phyloP scores from a whole-genome alignment of 768 basidiomycete species.

The Lactifluus echinatus region DNA sequence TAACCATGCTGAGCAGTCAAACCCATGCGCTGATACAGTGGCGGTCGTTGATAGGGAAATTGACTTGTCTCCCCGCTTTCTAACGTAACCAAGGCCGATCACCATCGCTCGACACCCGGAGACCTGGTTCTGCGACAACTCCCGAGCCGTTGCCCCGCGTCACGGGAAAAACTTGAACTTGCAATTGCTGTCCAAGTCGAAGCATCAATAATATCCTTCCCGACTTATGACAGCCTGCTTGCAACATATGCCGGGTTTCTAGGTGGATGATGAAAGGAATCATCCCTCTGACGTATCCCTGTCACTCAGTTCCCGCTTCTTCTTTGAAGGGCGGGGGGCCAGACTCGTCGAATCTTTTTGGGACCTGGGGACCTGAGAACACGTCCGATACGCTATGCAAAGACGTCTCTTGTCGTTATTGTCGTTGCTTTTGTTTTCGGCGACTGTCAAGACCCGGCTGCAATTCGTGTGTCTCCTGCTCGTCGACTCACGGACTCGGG shows the following conservation, averaged over 20 bases:
- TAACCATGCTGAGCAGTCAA: constrained; percentile 13
- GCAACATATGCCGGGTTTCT: background rate
- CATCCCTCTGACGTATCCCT: background rate
- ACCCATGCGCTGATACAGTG: background rate
- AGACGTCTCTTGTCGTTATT: background rate
- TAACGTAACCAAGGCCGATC: constrained; percentile 4
- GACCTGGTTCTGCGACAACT: background rate
- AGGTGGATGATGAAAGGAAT: background rate
- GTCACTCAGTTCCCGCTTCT: background rate
- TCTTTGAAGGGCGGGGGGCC: background rate
- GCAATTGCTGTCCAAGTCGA: too few species aligned
- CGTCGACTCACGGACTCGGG: background rate
- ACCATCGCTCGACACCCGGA: too few species aligned
- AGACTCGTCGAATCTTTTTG: background rate
- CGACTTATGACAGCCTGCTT: background rate
- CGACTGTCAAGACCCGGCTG: constrained; percentile 11
- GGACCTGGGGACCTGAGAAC: background rate
- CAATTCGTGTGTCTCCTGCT: background rate
- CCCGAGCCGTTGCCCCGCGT: background rate
- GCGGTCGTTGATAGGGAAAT: constrained; percentile 2
- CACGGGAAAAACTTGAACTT: background rate
- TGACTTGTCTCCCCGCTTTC: background rate
- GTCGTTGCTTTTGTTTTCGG: background rate
- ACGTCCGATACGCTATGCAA: background rate
- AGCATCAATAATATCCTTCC: background rate